These are phyloP conservation scores for Alnus glutinosa DNA, from an alignment of 306 rosid genomes.

Conservation along the genomic window DNA sequence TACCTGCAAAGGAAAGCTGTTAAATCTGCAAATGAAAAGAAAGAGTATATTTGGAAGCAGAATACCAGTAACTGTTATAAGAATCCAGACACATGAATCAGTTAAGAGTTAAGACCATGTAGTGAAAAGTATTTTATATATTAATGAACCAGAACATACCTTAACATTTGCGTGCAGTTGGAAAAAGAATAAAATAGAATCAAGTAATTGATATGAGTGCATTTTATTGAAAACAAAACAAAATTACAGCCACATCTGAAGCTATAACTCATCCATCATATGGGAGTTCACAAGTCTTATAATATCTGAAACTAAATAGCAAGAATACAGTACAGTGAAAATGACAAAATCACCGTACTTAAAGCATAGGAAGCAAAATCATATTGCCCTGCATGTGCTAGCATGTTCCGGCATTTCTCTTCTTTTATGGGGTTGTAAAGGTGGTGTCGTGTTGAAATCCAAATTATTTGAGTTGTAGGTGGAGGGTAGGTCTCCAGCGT, in stretches of 20 bases:
- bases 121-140: neutral
- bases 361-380: too few species aligned
- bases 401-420: too few species aligned
- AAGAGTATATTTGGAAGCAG: neutral
- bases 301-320: neutral
- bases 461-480: too few species aligned
- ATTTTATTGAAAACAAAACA: neutral
- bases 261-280: neutral
- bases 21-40: conserved; percentile 4
- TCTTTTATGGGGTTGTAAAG: too few species aligned
- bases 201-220: neutral
- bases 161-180: neutral
- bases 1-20: conserved; percentile 48
- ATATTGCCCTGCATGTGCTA: too few species aligned
- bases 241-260: neutral
- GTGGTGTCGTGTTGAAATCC: too few species aligned
- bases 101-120: neutral
- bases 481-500: too few species aligned
- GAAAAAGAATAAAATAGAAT: neutral
- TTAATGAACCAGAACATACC: neutral
- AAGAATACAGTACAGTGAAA: too few species aligned
- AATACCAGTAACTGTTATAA: neutral
- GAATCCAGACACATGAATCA: neutral
- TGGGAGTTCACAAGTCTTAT: neutral
- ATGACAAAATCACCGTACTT: too few species aligned